Conservation (phyloP, 225 moss, liverwort and hornwort species). For the Thuidium tamariscinum region DNA sequence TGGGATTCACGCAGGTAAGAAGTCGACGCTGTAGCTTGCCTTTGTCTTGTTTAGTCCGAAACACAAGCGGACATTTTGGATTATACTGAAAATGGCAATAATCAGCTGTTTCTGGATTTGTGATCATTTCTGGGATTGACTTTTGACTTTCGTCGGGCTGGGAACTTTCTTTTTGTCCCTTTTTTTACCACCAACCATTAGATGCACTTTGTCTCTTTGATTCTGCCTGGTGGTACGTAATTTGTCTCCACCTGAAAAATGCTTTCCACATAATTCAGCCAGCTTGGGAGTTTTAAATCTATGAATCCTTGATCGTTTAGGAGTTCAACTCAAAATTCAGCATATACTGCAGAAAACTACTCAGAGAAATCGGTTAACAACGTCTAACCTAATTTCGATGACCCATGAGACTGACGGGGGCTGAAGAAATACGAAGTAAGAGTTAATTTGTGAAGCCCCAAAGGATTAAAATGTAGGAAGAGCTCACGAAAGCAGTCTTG, state of each 20-base stretch:
- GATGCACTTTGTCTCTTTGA: neutral
- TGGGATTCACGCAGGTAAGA: conserved; percentile 39
- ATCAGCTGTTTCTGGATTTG: neutral
- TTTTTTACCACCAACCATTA: neutral
- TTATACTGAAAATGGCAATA: neutral
- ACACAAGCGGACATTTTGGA: neutral
- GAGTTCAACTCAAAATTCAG: neutral
- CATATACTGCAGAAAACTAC: neutral
- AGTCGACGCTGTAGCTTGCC: neutral
- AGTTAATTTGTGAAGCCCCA: neutral
- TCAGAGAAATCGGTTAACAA: neutral
- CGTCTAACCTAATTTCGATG: neutral
- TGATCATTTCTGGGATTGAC: neutral
- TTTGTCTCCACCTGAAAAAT: neutral
- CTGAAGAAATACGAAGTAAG: neutral
- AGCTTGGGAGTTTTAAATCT: neutral
- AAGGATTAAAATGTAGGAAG: neutral
- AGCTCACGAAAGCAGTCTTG: neutral
- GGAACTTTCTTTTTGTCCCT: neutral
- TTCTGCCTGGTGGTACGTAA: too few relatives aligned
- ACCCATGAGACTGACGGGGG: neutral
- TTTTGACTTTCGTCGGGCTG: neutral
- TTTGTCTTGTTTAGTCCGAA: neutral
- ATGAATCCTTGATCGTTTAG: neutral
- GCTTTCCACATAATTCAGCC: neutral